Evolutionary conservation across 805 yeast species (phyloP).

Genomic region (Metschnikowia aberdeeniae): DNA sequence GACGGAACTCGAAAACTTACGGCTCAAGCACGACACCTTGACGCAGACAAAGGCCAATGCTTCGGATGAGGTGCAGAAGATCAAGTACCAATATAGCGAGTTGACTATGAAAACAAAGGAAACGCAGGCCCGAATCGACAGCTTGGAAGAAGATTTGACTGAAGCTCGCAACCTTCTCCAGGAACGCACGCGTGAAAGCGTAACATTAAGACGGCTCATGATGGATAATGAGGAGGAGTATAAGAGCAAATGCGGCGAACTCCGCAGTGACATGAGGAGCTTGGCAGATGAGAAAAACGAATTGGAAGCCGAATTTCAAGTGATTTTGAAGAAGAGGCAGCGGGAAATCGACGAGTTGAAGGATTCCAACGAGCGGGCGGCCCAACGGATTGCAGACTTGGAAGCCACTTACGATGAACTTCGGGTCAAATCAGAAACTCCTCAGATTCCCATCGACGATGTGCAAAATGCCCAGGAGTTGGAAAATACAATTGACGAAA

Average conservation of each 20-base stretch:
- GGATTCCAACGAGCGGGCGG: slow-evolving; percentile 40
- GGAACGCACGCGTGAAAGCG: slow-evolving; percentile 76
- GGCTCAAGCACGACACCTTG: slow-evolving; percentile 33
- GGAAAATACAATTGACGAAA: slow-evolving; percentile 32
- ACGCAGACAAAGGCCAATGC: slow-evolving; percentile 31
- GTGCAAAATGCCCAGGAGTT: slow-evolving; percentile 18
- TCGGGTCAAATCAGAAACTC: slow-evolving; percentile 20
- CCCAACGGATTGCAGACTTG: slow-evolving; percentile 36
- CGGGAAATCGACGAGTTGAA: slow-evolving; percentile 62
- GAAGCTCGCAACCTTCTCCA: slow-evolving; percentile 71
- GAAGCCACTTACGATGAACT: slow-evolving; percentile 29
- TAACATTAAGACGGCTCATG: slow-evolving; percentile 64
- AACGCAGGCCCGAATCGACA: slow-evolving; percentile 53
- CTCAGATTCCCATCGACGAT: slow-evolving; percentile 5
- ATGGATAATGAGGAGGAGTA: slow-evolving; percentile 64
- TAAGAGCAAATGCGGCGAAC: slow-evolving; percentile 49
- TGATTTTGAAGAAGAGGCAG: slow-evolving; percentile 49
- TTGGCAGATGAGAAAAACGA: slow-evolving; percentile 58
- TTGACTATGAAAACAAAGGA: slow-evolving; percentile 64
- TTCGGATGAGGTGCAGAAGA: slow-evolving; percentile 37
- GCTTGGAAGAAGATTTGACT: slow-evolving; percentile 75
- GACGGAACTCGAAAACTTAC: slow-evolving; percentile 38
- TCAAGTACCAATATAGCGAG: slow-evolving; percentile 72
- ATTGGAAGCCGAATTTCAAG: slow-evolving; percentile 50
- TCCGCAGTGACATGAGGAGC: slow-evolving; percentile 48